Evolutionary conservation across 1,284 basidiomycete genomes (phyloP).

Genomic region (Ceratobasidium sp.): DNA sequence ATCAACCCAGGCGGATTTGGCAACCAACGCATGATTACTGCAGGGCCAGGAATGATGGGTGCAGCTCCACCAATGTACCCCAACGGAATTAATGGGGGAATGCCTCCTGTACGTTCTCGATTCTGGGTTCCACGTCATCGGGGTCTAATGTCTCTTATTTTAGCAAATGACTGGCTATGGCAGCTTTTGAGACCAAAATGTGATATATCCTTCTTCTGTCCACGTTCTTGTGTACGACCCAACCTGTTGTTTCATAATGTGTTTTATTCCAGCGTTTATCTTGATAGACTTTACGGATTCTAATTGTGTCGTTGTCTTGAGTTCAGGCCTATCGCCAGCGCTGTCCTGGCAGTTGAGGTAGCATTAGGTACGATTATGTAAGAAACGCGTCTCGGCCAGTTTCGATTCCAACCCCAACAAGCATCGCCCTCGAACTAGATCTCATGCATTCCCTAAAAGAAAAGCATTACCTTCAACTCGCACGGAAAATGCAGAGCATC

Average conservation of each 20-base stretch:
- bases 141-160: not conserved
- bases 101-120: slow-evolving; percentile 55
- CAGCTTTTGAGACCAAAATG: slow-evolving; percentile 26
- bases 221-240: slow-evolving; percentile 30
- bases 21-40: slow-evolving; percentile 67
- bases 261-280: slow-evolving; percentile 16
- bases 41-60: slow-evolving; percentile 60
- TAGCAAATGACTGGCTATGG: slow-evolving; percentile 45
- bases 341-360: too few relatives aligned
- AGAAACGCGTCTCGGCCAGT: not conserved
- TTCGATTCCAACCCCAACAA: not conserved
- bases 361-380: not conserved
- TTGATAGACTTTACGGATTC: not conserved
- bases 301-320: not conserved
- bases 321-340: not conserved
- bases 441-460: slow-evolving; percentile 34
- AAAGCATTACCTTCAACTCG: slow-evolving; percentile 36
- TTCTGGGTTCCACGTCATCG: not conserved
- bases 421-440: not conserved
- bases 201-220: slow-evolving; percentile 19
- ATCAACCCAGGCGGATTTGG: slow-evolving; percentile 78
- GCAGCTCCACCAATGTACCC: slow-evolving; percentile 53
- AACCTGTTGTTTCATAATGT: slow-evolving; percentile 14
- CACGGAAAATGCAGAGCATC: slow-evolving; percentile 34
- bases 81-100: slow-evolving; percentile 55